Evolutionary conservation across 768 basidiomycete species (phyloP).

Genomic region (Mycena leptocephala): DNA sequence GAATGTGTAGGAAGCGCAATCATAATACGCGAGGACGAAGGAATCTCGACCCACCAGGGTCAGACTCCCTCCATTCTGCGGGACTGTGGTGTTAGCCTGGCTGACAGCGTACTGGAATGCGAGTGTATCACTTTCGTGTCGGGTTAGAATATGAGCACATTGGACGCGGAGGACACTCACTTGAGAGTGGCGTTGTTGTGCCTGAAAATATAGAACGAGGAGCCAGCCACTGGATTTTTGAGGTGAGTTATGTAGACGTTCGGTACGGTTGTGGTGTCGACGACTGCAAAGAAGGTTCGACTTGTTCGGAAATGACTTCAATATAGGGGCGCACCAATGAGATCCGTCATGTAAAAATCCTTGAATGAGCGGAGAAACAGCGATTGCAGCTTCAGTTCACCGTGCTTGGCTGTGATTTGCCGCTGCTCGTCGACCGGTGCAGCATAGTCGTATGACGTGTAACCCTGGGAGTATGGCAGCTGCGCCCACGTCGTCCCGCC

Average conservation of each 20-base stretch:
- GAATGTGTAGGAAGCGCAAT: background rate
- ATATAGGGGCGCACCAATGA: slow-evolving; percentile 51
- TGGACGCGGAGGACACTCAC: slow-evolving; percentile 41
- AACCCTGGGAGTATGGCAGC: slow-evolving; percentile 26
- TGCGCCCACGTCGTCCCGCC: slow-evolving; percentile 32
- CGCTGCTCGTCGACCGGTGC: slow-evolving; percentile 67
- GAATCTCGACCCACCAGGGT: slow-evolving; percentile 67
- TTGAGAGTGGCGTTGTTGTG: slow-evolving; percentile 65
- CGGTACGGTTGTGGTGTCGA: slow-evolving; percentile 38
- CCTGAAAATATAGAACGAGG: slow-evolving; percentile 69
- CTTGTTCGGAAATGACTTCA: slow-evolving; percentile 50
- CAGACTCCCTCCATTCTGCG: slow-evolving; percentile 55
- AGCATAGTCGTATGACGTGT: slow-evolving; percentile 73
- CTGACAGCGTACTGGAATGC: slow-evolving; percentile 25
- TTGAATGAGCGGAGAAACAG: slow-evolving; percentile 72
- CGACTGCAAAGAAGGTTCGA: slow-evolving; percentile 30
- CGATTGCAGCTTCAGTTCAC: slow-evolving; percentile 71
- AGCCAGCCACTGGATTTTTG: slow-evolving; percentile 62
- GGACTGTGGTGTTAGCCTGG: slow-evolving; percentile 49
- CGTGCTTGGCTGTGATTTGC: slow-evolving; percentile 65
- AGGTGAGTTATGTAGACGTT: slow-evolving; percentile 62
- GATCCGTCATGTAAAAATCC: slow-evolving; percentile 71
- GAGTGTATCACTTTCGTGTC: slow-evolving; percentile 12
- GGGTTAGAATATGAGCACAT: background rate
- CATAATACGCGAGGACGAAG: slow-evolving; percentile 60